Evolutionary conservation across 1,284 basidiomycete species (phyloP).

Genomic region (Cryptococcus deneoformans): DNA sequence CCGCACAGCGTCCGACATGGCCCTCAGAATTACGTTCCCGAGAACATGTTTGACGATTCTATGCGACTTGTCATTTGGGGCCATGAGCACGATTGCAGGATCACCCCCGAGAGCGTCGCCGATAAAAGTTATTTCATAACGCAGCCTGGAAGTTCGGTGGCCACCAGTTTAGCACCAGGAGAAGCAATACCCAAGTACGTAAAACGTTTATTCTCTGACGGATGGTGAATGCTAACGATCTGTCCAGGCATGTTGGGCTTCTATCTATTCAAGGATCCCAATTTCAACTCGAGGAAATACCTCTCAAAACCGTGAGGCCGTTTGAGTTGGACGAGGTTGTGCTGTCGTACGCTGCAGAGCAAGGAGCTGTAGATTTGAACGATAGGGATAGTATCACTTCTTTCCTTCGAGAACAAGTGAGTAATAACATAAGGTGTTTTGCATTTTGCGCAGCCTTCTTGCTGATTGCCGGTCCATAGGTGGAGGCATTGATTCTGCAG

Average conservation of each 20-base stretch:
- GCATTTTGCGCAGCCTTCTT: no score
- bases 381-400: conserved; percentile 78
- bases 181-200: conserved; percentile 83
- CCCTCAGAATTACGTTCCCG: conserved; percentile 88
- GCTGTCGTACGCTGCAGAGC: conserved; percentile 70
- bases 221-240: background rate
- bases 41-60: conserved; percentile 95
- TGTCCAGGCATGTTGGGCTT: conserved; percentile 77
- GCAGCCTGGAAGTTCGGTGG: conserved; percentile 94
- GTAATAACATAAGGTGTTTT: no score
- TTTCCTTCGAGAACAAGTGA: conserved; percentile 62
- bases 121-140: conserved; percentile 89
- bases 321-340: conserved; percentile 87
- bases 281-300: conserved; percentile 79
- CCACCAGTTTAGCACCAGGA: conserved; percentile 87
- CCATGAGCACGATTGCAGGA: conserved; percentile 97
- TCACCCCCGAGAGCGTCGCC: conserved; percentile 82
- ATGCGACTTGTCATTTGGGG: conserved; percentile 96
- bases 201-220: background rate
- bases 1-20: conserved; percentile 78
- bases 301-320: conserved; percentile 86
- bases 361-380: conserved; percentile 64
- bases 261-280: conserved; percentile 81
- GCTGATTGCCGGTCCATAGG: conserved; percentile 28
- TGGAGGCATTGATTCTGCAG: conserved; percentile 71